Base-by-base conservation (phyloP, 1,139 yeast species). In the Suhomyces chickasaworum region DNA sequence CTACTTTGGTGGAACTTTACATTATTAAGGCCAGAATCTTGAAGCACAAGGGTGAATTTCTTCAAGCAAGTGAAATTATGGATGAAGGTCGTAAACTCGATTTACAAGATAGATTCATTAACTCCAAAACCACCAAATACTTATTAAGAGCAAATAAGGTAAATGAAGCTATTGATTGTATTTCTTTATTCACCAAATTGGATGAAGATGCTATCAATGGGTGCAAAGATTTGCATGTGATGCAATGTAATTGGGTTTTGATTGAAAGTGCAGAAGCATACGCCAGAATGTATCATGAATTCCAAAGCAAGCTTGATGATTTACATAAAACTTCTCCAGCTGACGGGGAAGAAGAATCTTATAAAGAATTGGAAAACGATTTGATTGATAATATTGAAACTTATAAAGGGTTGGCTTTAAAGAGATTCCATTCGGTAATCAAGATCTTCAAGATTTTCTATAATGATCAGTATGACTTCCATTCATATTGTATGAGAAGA, bases 171-270 rank as follows among this genome's bases (percentile, higher is more conserved):
- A 78, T 87, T 37, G 83, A 81, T 47, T 71, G 82, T 33, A 84
- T 89, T 33, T 83, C 95, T 2, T 68, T 89, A 46, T 93, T 93
- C 71, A 89, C 98, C 27, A 86, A 87, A 60, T 80, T 87, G 56
- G 97, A 93, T 45, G 81, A 77, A 17, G 81, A 78, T 18, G 77
- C 84, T 4, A 78, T 81, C 5, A 87, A 88, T 55, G 97, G 98
- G 5, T 81, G 95, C 42, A 85, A 83, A 55, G 98, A 93, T 63
- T 73, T 93, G 56, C 96, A 88, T 60, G 76, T 80, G 36, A 88
- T 95, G 86, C 98, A 93, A 69, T 93, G 87, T n/a, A 78, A 84
- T 50, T 90, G 97, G 96, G 89, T 89, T 49, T 69, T 95, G 53
- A 69, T 80, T 33, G 97, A 89, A 62, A 84, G 87, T 63, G 98